Conservation (phyloP, 2,329 filamentous ascomycete genomes). For the Exophiala dermatitidis region DNA sequence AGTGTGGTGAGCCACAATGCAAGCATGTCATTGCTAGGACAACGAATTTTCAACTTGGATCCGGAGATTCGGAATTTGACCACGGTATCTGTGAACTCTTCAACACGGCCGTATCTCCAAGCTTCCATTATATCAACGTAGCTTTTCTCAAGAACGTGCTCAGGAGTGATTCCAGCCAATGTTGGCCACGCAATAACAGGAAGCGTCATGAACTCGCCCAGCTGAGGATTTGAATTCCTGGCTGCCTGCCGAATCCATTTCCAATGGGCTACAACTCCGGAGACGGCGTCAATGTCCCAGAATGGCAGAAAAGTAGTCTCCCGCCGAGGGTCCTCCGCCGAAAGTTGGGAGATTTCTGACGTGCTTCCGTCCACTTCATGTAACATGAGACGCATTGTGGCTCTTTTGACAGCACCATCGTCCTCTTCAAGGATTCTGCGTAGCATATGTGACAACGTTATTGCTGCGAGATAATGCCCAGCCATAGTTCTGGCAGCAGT, state of each 20-base stretch:
- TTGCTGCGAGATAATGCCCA: constrained; percentile 1
- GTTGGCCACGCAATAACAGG: neutral
- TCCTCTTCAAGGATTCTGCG: neutral
- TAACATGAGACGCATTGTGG: neutral
- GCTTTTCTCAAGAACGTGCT: neutral
- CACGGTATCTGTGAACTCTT: too few relatives aligned
- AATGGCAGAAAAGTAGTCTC: neutral
- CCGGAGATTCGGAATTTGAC: neutral
- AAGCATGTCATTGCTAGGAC: neutral
- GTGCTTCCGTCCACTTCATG: constrained; percentile 7
- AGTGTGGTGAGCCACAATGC: neutral
- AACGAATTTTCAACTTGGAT: neutral
- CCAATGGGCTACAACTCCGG: neutral
- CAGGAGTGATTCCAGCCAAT: neutral
- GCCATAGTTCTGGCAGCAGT: constrained; percentile 2
- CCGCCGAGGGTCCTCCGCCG: neutral
- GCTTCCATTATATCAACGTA: neutral
- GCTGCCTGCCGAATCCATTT: constrained; percentile 1
- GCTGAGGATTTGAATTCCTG: neutral
- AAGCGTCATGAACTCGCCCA: neutral
- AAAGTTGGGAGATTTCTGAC: neutral
- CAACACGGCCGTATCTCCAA: neutral
- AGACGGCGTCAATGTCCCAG: constrained; percentile 1
- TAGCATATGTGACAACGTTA: constrained; percentile 8
- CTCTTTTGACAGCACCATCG: neutral